Conservation (phyloP, 345 rosid species). For the Corchorus olitorius region DNA sequence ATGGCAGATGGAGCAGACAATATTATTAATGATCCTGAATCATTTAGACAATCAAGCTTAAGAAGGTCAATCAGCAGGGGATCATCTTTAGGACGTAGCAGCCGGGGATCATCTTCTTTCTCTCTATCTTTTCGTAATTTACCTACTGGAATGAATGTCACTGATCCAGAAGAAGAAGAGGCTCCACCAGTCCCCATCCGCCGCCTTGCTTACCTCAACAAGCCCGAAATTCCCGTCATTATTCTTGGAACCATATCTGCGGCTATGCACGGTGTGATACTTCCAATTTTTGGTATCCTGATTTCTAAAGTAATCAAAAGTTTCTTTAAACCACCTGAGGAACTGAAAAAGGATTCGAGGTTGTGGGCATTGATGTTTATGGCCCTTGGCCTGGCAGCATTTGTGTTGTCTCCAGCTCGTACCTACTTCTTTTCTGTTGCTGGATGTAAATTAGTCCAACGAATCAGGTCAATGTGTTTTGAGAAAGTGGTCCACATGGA, state of each 20-base stretch:
- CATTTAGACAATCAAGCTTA: constrained; percentile 32
- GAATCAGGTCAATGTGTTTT: constrained; percentile 67
- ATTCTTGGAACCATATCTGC: constrained; percentile 61
- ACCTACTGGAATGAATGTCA: constrained; percentile 23
- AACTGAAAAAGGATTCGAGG: constrained; percentile 59
- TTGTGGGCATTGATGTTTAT: constrained; percentile 70
- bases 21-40: neutral
- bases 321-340: constrained; percentile 57
- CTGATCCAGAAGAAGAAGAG: constrained; percentile 22
- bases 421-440: constrained; percentile 73
- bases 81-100: constrained; percentile 48
- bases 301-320: constrained; percentile 55
- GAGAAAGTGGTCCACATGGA: constrained; percentile 77
- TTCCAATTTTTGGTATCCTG: constrained; percentile 61
- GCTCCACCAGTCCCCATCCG: constrained; percentile 37
- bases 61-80: constrained; percentile 35
- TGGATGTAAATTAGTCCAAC: constrained; percentile 61
- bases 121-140: constrained; percentile 30
- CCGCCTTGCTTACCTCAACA: constrained; percentile 65
- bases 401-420: constrained; percentile 46
- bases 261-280: constrained; percentile 46
- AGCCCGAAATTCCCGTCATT: constrained; percentile 65
- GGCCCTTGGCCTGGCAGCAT: constrained; percentile 61
- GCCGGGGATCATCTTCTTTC: constrained; percentile 37
- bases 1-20: too few relatives aligned